Conservation (phyloP, 2,329 filamentous ascomycete genomes). For the Simplicillium aogashimaense region DNA sequence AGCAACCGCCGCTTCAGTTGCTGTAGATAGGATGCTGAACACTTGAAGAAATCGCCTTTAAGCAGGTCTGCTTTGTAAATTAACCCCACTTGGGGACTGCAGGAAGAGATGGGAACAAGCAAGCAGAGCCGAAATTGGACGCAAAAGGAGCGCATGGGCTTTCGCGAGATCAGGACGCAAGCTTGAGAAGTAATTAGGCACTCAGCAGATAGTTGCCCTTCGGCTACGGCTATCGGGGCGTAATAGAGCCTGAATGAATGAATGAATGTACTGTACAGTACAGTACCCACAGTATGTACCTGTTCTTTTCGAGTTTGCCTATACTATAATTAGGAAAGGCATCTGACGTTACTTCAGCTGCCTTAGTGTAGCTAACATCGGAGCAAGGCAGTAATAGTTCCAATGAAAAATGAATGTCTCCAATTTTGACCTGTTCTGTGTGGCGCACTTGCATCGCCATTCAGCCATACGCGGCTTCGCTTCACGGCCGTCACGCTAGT, state of each 20-base stretch:
- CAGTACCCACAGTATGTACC: too few species aligned
- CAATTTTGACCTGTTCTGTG: too few species aligned
- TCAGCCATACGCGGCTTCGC: too few species aligned
- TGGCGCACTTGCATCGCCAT: too few species aligned
- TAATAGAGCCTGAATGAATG: conserved; percentile 1
- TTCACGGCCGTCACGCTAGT: too few species aligned
- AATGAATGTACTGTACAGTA: background rate
- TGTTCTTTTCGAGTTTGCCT: too few species aligned
- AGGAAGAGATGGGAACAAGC: background rate
- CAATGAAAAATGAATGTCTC: too few species aligned
- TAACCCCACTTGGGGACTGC: too few species aligned
- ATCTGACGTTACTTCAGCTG: too few species aligned
- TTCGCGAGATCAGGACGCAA: conserved; percentile 2
- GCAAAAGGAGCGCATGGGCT: conserved; percentile 1
- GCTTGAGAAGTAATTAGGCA: conserved; percentile 1
- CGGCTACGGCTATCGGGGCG: conserved; percentile 1
- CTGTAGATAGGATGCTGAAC: conserved; percentile 3
- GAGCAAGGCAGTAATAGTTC: too few species aligned
- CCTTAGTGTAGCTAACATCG: too few species aligned
- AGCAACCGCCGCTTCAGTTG: conserved; percentile 1
- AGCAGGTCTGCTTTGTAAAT: conserved; percentile 1
- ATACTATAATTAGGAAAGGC: too few species aligned
- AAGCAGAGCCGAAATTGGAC: conserved; percentile 1
- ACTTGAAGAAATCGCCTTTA: conserved; percentile 1
- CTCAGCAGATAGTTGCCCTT: conserved; percentile 1